A percentile compares a stretch with the other conserved stretches of the same genome.
phyloP scores from a whole-genome alignment of 163 green algal genomes.

The Chlorella variabilis region DNA sequence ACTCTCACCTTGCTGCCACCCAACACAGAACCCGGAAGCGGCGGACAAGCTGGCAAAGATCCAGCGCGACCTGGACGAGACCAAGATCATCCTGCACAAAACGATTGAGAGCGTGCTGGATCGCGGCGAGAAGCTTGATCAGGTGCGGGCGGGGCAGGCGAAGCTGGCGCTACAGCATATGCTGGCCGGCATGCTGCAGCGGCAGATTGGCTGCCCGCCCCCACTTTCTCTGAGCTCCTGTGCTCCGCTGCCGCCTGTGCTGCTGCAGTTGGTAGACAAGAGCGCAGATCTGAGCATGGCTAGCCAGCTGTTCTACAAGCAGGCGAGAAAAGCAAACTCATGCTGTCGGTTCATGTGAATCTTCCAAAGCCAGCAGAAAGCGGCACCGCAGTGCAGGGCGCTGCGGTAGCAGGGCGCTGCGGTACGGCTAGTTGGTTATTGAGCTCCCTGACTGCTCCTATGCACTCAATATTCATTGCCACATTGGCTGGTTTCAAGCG shows the following conservation, averaged over 20 bases:
- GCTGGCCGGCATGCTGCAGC: too few species aligned
- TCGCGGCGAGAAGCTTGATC: conserved; percentile 97
- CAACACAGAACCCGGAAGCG: conserved; percentile 92
- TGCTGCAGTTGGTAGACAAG: conserved; percentile 91
- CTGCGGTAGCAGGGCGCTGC: too few species aligned
- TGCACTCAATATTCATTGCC: too few species aligned
- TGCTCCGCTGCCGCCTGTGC: too few species aligned
- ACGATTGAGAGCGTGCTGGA: conserved; percentile 98
- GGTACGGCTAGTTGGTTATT: too few species aligned
- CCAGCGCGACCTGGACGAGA: conserved; percentile 97
- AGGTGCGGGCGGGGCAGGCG: conserved; percentile 16
- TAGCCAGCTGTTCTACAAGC: conserved; percentile 98
- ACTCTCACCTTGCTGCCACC: too few species aligned
- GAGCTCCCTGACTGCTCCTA: too few species aligned
- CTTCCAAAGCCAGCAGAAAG: too few species aligned
- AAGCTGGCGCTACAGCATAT: too few species aligned
- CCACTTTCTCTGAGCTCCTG: too few species aligned
- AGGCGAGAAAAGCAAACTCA: conserved; percentile 83
- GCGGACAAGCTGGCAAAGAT: conserved; percentile 99
- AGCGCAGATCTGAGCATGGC: conserved; percentile 93
- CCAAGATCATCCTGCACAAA: conserved; percentile 86
- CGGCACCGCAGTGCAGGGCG: too few species aligned
- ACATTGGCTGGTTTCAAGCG: too few species aligned
- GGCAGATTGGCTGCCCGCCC: neutral
- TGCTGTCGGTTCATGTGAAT: conserved; percentile 89